Evolutionary conservation across 1,284 basidiomycete species (phyloP), one percentile per base, ranked within the genome.

Genomic region (Phellopilus nigrolimitatus): DNA sequence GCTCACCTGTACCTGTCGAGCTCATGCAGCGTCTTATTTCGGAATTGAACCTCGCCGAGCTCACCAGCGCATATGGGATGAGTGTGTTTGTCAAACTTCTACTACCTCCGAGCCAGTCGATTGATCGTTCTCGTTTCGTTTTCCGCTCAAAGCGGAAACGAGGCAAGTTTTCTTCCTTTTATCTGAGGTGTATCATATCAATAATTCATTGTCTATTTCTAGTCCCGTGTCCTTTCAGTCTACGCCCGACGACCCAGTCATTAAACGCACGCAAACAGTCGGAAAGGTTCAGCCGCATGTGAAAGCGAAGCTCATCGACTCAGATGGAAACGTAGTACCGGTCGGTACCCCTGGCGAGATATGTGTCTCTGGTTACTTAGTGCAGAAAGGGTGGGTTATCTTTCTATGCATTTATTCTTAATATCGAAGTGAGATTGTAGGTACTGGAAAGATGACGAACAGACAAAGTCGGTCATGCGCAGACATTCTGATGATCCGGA

Each of bases 381-480:
- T 92, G 10, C 89, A 91, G 67, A 84, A 87, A 63, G 88, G 88
- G 82, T 84, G n/a, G n/a, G n/a, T n/a, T n/a, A n/a, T n/a, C n/a
- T n/a, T n/a, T n/a, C n/a, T n/a, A n/a, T n/a, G n/a, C n/a, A n/a
- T n/a, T n/a, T n/a, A n/a, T n/a, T n/a, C n/a, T n/a, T n/a, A n/a
- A n/a, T n/a, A n/a, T n/a, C n/a, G n/a, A n/a, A n/a, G n/a, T n/a
- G n/a, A n/a, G n/a, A n/a, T n/a, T n/a, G 39, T 58, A 89, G 84
- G 47, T 93, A 93, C 64, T 93, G 89, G 89, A 64, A 77, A 31
- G 82, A 93, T 59, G 71, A 78, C 30, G 76, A 78, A 43, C 84
- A 88, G 61, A 91, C 89, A 0, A 65, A 65, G 13, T 64, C 68
- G 24, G 84, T 76, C 0, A 82, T 88, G 75, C 73, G 75, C 51